phyloP scores from a whole-genome alignment of 2,329 filamentous ascomycete species.

The Ophiostoma pallidulum region DNA sequence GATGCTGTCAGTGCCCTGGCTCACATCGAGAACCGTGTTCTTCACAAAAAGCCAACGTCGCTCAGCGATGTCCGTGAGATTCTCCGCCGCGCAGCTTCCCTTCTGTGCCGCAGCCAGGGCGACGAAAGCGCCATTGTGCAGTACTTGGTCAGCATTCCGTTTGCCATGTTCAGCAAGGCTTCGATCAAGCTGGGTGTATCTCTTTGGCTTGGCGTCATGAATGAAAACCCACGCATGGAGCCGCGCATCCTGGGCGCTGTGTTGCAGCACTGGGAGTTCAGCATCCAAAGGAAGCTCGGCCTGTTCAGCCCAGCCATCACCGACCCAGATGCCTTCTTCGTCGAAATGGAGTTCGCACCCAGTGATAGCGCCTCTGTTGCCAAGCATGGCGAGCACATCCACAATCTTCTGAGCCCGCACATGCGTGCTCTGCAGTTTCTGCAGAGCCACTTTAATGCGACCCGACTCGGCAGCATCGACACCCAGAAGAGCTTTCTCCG shows the following conservation, averaged over 20 bases:
- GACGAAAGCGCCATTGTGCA: constrained; percentile 66
- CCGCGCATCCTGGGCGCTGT: constrained; percentile 79
- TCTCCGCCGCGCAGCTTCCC: constrained; percentile 71
- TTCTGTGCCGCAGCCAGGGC: constrained; percentile 69
- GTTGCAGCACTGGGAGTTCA: constrained; percentile 82
- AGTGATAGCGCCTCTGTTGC: constrained; percentile 69
- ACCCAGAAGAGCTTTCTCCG: constrained; percentile 74
- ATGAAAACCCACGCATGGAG: constrained; percentile 86
- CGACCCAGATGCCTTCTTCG: constrained; percentile 80
- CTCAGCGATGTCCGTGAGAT: constrained; percentile 70
- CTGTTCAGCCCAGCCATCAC: constrained; percentile 67
- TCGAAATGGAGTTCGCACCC: constrained; percentile 86
- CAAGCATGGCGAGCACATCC: constrained; percentile 67
- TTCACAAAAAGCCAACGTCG: constrained; percentile 58
- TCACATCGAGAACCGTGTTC: constrained; percentile 62
- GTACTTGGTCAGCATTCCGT: constrained; percentile 86
- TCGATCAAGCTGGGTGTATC: constrained; percentile 94
- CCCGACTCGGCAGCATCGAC: constrained; percentile 72
- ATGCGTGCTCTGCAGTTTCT: constrained; percentile 80
- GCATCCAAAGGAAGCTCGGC: constrained; percentile 65
- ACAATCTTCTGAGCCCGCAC: constrained; percentile 80
- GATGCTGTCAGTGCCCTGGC: constrained; percentile 58
- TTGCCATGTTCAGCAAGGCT: constrained; percentile 85
- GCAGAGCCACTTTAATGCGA: constrained; percentile 89
- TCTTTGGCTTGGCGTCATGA: constrained; percentile 92